Conservation (phyloP, 73 alveolate species). For the Uronychia setigera region DNA sequence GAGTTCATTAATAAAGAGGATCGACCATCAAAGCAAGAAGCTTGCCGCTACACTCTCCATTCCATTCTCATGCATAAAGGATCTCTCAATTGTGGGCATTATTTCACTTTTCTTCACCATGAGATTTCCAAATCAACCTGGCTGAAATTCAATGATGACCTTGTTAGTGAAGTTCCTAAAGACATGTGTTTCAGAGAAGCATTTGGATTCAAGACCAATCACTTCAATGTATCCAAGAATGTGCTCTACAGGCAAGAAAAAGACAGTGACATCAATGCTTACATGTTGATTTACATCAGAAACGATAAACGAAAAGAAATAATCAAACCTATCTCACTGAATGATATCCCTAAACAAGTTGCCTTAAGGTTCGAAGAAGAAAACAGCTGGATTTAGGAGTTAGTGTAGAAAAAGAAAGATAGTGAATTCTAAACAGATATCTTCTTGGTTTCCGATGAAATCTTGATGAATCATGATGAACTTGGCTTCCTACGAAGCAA, state of each 20-base stretch:
- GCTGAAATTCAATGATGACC: slow-evolving; percentile 38
- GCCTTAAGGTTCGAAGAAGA: neutral
- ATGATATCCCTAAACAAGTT: neutral
- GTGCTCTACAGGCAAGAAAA: neutral
- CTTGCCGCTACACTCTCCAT: slow-evolving; percentile 81
- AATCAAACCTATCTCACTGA: neutral
- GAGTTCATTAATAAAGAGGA: slow-evolving; percentile 54
- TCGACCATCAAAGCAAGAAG: neutral
- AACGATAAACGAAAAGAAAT: neutral
- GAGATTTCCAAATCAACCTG: slow-evolving; percentile 4
- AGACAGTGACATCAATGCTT: slow-evolving; percentile 32
- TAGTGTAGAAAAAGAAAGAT: neutral
- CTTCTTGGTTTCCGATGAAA: neutral
- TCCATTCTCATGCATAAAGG: slow-evolving; percentile 95
- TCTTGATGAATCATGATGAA: neutral
- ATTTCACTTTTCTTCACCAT: slow-evolving; percentile 76
- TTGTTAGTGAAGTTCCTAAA: neutral
- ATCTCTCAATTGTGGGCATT: slow-evolving; percentile 90
- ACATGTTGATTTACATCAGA: slow-evolving; percentile 29
- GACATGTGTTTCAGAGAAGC: slow-evolving; percentile 1
- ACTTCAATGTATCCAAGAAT: neutral
- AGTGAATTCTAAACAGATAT: neutral
- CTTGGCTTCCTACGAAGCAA: neutral
- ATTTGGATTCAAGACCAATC: slow-evolving; percentile 6
- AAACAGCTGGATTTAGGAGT: neutral